These are phyloP conservation scores for Pleurotus pulmonarius DNA, from an alignment of 768 basidiomycete species.

Conservation along the genomic window DNA sequence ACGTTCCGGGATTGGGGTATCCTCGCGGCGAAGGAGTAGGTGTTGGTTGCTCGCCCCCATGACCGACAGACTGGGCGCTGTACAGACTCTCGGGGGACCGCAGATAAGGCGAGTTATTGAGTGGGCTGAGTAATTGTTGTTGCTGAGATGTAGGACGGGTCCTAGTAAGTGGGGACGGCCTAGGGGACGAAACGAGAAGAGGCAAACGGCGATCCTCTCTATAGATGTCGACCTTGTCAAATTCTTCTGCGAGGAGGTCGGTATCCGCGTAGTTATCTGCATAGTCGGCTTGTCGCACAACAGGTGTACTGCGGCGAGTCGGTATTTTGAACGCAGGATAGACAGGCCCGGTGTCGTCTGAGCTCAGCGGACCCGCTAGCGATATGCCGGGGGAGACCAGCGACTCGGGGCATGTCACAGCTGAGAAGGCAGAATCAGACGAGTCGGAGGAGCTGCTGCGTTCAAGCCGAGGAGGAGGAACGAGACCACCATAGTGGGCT, in stretches of 20 bases:
- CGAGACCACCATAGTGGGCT: neutral
- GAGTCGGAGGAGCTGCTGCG: slow-evolving; percentile 1
- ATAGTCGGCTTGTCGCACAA: too few relatives aligned
- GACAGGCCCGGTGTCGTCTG: neutral
- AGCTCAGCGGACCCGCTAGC: neutral
- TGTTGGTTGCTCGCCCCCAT: neutral
- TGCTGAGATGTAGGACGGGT: neutral
- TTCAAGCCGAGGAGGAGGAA: neutral
- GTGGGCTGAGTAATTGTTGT: neutral
- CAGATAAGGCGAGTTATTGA: neutral
- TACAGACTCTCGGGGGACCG: too few relatives aligned
- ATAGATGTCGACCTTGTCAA: neutral
- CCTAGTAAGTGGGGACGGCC: neutral
- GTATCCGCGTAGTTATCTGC: neutral
- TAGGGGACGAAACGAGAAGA: neutral
- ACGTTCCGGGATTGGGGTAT: too few relatives aligned
- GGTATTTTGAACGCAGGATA: neutral
- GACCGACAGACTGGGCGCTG: neutral
- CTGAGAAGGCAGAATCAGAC: neutral
- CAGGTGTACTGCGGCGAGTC: too few relatives aligned
- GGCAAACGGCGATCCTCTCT: neutral
- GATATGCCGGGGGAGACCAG: neutral
- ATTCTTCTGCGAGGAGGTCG: neutral
- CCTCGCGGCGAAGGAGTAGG: too few relatives aligned
- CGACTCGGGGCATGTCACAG: slow-evolving; percentile 4